phyloP scores from a whole-genome alignment of 805 yeast species.

The Metschnikowia cubensis region DNA sequence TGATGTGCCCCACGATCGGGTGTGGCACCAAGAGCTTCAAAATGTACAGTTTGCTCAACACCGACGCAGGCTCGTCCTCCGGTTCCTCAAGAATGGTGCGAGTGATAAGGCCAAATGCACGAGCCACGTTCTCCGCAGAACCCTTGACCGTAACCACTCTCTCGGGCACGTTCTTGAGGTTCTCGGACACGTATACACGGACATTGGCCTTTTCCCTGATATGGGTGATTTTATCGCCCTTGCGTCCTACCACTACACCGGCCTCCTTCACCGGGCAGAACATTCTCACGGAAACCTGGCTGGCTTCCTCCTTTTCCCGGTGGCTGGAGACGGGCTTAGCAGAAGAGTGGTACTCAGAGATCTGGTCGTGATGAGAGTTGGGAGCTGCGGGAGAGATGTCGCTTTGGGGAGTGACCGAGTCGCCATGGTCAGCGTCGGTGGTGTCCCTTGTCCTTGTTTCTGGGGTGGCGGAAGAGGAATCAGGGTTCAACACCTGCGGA shows the following conservation, averaged over 20 bases:
- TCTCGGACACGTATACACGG: conserved; percentile 68
- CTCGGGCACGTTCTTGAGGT: conserved; percentile 66
- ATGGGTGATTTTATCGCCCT: conserved; percentile 68
- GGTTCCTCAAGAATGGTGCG: conserved; percentile 66
- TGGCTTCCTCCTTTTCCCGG: conserved; percentile 48
- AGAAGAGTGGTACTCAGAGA: background rate
- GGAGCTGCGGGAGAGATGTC: background rate
- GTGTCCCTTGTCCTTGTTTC: background rate
- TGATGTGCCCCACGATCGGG: conserved; percentile 73
- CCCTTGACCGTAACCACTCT: conserved; percentile 74
- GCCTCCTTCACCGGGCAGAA: conserved; percentile 74
- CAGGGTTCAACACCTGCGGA: conserved; percentile 25
- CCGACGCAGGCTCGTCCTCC: conserved; percentile 56
- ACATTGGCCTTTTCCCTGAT: conserved; percentile 62
- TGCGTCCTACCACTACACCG: conserved; percentile 69
- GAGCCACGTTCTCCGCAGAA: conserved; percentile 71
- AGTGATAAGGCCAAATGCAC: conserved; percentile 71
- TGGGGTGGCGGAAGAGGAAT: conserved; percentile 2
- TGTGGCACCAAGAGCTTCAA: conserved; percentile 70
- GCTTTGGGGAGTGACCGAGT: background rate
- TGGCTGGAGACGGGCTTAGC: conserved; percentile 37
- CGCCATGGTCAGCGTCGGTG: background rate
- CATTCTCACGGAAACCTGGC: conserved; percentile 68
- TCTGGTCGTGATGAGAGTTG: background rate
- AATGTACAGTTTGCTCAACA: conserved; percentile 50